Base-by-base conservation (phyloP, 1,139 yeast species). In the Pichia sorboxylosa region DNA sequence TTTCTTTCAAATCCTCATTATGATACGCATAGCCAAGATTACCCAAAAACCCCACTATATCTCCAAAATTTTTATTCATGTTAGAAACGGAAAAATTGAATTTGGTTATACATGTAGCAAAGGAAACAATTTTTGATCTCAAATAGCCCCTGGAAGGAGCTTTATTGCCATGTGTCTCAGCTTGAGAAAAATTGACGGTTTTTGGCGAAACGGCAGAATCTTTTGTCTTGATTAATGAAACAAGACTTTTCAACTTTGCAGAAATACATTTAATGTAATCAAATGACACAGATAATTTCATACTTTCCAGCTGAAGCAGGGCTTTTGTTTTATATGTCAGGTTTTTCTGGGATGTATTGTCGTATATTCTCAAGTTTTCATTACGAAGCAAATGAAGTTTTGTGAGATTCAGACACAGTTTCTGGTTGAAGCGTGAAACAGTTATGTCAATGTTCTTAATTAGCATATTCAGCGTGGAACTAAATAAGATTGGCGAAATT, bases 31-130 rank as follows among this genome's bases (percentile, higher is more conserved):
- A 19, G 22, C 10, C 22, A 8, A 19, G 11, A 19, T 8, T 11
- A 19, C 22, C 22, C 11, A 11, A 19, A 19, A 19, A 19, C 11
- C 22, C 22, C 11, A 41, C 36, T 4, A 75, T 15, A 30, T 55
- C 58, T 0, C 83, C 84, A 54, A 77, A 72, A 5, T 52, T 42
- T 0, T 56, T 54, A 9, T 51, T 44, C 1, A 69, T 36, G 2
- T 57, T 37, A 0, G 41, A 27, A 1, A 73, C 25, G 1, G 45
- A 45, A 3, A 63, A 34, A 0, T 49, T 42, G 1, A 62, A 26
- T 3, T 45, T 29, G 14, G 38, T 43, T 10, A 55, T 24, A 4
- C 20, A 21, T 15, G 31, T 40, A 4, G 27, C 36, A 25, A 31
- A 38, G n/a, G 40, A 28, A 0, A 34, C 36, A 10, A 29, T 16